phyloP scores from a whole-genome alignment of 108 stramenopile genomes.

The Nitzschia sp. region DNA sequence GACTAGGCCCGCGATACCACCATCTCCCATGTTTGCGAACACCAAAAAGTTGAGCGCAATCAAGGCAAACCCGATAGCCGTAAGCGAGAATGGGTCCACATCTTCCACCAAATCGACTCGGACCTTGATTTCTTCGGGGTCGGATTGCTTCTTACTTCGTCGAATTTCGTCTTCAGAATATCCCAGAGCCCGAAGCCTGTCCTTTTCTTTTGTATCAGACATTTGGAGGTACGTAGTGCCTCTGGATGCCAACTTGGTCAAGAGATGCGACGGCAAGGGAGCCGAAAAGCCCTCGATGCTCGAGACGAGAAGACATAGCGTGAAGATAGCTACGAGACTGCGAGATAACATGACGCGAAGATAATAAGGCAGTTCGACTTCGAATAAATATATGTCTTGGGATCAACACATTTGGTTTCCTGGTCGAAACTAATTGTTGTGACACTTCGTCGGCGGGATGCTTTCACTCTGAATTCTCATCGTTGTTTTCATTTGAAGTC shows the following conservation, averaged over 20 bases:
- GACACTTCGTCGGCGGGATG: too few species aligned
- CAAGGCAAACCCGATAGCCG: slow-evolving; percentile 79
- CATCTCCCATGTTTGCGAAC: slow-evolving; percentile 84
- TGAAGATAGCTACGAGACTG: neutral
- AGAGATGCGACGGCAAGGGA: neutral
- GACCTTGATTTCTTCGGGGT: slow-evolving; percentile 37
- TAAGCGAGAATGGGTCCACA: slow-evolving; percentile 71
- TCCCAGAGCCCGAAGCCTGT: slow-evolving; percentile 25
- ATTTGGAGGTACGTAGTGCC: neutral
- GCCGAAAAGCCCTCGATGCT: neutral
- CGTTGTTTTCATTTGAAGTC: too few species aligned
- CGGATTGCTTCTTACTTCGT: slow-evolving; percentile 1
- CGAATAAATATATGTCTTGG: too few species aligned
- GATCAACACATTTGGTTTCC: too few species aligned
- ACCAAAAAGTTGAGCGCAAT: slow-evolving; percentile 89
- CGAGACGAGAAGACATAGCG: neutral
- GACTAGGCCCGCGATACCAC: slow-evolving; percentile 74
- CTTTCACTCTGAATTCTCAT: too few species aligned
- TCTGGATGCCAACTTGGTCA: too few species aligned
- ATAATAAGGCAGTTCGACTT: too few species aligned
- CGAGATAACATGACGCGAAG: neutral
- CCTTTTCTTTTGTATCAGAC: slow-evolving; percentile 8
- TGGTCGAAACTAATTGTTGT: too few species aligned
- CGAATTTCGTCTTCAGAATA: slow-evolving; percentile 37
- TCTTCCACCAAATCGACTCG: slow-evolving; percentile 64